A percentile compares a stretch with the other conserved stretches of the same genome.
phyloP scores from a whole-genome alignment of 179 eudicot species.

The Beta macrorhiza region DNA sequence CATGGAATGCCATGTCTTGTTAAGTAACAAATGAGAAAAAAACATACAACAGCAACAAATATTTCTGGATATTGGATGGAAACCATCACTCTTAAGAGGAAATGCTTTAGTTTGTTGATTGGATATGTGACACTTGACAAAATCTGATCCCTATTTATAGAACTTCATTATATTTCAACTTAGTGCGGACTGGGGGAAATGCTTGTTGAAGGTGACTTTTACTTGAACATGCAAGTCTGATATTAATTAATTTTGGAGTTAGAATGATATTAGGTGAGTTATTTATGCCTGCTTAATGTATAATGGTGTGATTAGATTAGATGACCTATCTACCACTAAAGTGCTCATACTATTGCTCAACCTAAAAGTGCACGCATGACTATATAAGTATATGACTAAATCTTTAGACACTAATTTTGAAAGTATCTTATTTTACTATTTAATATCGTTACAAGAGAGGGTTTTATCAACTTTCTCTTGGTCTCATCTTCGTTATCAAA shows the following conservation, averaged over 20 bases:
- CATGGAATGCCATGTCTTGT: constrained; percentile 36
- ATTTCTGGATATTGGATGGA: constrained; percentile 36
- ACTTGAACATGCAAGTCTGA: constrained; percentile 3
- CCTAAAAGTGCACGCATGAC: not conserved
- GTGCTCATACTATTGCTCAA: constrained; percentile 4
- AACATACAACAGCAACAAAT: constrained; percentile 24
- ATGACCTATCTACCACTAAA: constrained; percentile 12
- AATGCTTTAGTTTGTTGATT: constrained; percentile 3
- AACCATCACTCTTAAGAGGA: constrained; percentile 6
- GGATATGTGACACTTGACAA: not conserved
- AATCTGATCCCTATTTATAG: constrained; percentile 13
- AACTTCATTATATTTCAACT: not conserved
- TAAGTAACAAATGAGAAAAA: constrained; percentile 30
- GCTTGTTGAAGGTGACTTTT: constrained; percentile 2
- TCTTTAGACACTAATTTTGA: too few species aligned
- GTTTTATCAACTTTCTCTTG: too few species aligned
- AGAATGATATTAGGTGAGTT: not conserved
- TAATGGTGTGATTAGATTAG: not conserved
- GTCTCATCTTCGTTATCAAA: too few species aligned
- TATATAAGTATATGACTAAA: too few species aligned
- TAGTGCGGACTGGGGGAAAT: not conserved
- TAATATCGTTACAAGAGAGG: too few species aligned
- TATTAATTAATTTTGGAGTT: not conserved
- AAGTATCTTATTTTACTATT: too few species aligned
- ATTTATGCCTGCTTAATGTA: too few species aligned